Base-by-base conservation (phyloP, 768 basidiomycete genomes). In the Mycena albidolilacea region DNA sequence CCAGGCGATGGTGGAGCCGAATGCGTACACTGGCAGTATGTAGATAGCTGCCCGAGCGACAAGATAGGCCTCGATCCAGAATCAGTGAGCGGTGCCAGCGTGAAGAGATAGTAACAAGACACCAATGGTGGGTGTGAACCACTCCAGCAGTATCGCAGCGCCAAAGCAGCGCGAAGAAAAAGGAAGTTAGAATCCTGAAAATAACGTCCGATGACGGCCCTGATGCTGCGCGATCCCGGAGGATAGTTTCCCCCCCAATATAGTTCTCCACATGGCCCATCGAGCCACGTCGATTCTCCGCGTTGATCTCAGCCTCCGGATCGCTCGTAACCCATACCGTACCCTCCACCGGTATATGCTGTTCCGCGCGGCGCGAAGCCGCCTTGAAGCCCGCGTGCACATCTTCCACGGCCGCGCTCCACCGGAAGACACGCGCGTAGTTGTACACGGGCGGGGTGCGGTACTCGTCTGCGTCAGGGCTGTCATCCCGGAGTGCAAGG, bases 1-100 rank as follows among this genome's bases (percentile, higher is more conserved):
- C 82, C 82, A 82, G n/a, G 78, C 72, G 14, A 81, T 19, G 2
- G 83, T 83, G 0, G 83, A 82, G 3, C 81, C 30, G 2, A 58
- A 50, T 4, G 77, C 82, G 60, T 83, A 84, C 21, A 81, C n/a
- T n/a, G n/a, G n/a, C n/a, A n/a, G n/a, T n/a, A n/a, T n/a, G n/a
- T 3, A 83, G 48, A 66, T 78, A 83, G 17, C 78, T 73, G 7
- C 75, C 80, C n/a, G 81, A 82, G 11, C 80, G 78, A 65, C 83
- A 83, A 2, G 80, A 79, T 37, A 84, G 73, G 43, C 82, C 82
- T 82, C 17, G 5, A 70, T 39, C 7, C 30, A 30, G 30, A 30
- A 48, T 12, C 37, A 38, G 19, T 37, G 23, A 64, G 5, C 15
- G 14, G 23, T 7, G 30, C 12, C 14, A 14, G 44, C 1, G 11